A percentile compares a stretch with the other conserved stretches of the same genome.
Conservation (phyloP, 768 basidiomycete species). For the Flagelloscypha sp. region DNA sequence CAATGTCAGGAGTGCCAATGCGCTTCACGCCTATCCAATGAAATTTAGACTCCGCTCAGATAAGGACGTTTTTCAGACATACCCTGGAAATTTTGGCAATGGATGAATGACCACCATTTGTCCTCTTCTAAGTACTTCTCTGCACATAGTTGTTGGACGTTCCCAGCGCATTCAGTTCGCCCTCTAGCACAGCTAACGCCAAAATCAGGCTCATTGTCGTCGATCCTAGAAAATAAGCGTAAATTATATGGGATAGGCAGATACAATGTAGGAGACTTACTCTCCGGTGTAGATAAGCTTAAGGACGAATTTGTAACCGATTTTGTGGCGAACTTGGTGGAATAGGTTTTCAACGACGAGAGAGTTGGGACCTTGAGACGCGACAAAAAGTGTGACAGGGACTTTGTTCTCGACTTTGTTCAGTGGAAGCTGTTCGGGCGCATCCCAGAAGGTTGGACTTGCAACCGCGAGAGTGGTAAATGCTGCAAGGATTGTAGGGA, state of each 20-base stretch:
- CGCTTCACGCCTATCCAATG: conserved; percentile 35
- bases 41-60: too few relatives aligned
- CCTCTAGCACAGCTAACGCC: conserved; percentile 85
- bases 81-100: conserved; percentile 73
- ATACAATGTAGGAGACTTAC: conserved; percentile 34
- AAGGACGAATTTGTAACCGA: conserved; percentile 57
- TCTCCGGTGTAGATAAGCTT: conserved; percentile 65
- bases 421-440: too few relatives aligned
- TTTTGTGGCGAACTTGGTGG: conserved; percentile 57
- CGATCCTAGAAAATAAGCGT: conserved; percentile 34
- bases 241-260: conserved; percentile 9
- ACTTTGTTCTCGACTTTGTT: too few relatives aligned
- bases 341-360: conserved; percentile 72
- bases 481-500: too few relatives aligned
- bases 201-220: conserved; percentile 57
- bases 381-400: conserved; percentile 48
- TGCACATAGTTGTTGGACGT: conserved; percentile 83
- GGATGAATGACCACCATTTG: conserved; percentile 80
- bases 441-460: too few relatives aligned
- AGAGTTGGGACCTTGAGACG: conserved; percentile 77
- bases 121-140: conserved; percentile 44
- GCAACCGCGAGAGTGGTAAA: too few relatives aligned
- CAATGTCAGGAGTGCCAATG: conserved; percentile 60
- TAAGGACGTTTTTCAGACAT: too few relatives aligned
- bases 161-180: conserved; percentile 73